Conservation (phyloP, 768 basidiomycete genomes). For the Ephemerocybe angulata region DNA sequence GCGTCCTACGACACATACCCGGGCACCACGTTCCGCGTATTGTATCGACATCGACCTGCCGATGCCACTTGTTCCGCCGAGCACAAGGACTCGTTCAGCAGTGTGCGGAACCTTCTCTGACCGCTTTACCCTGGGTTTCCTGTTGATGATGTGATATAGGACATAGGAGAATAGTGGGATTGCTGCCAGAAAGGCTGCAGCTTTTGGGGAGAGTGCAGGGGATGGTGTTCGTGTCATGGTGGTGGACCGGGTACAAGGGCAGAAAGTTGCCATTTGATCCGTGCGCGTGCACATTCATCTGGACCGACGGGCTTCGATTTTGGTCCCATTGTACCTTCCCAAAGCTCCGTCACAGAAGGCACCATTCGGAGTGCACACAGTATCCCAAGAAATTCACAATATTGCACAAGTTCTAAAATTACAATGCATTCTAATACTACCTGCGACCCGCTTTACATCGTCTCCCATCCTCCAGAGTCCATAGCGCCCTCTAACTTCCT, state of each 20-base stretch:
- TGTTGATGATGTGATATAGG: background rate
- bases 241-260: constrained; percentile 36
- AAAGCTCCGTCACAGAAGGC: too few species aligned
- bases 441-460: constrained; percentile 42
- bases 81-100: constrained; percentile 70
- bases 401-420: background rate
- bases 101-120: constrained; percentile 32
- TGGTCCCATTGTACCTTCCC: too few species aligned
- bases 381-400: background rate
- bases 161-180: background rate
- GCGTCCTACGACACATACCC: constrained; percentile 71
- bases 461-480: constrained; percentile 94
- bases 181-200: background rate
- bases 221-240: constrained; percentile 25
- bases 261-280: background rate
- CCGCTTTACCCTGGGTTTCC: background rate
- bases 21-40: constrained; percentile 75
- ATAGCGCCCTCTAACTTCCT: constrained; percentile 82
- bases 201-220: background rate
- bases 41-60: constrained; percentile 65
- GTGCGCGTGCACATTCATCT: background rate
- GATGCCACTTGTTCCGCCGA: constrained; percentile 84
- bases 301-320: background rate
- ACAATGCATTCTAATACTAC: background rate
- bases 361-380: background rate